Base-by-base conservation (phyloP, 176 grass and related monocot genomes). In the Carex pumila region DNA sequence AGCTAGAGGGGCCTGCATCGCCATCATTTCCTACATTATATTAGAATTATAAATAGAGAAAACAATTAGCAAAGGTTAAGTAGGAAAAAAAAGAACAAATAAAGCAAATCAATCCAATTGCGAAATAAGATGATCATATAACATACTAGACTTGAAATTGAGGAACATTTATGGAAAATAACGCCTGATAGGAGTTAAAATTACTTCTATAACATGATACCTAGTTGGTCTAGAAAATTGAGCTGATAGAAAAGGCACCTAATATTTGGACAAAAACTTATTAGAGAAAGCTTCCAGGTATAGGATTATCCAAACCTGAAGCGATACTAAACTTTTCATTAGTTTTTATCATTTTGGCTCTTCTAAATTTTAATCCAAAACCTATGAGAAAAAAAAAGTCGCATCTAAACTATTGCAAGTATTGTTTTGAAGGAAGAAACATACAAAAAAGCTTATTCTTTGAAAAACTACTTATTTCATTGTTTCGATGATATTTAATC, bases 21-120 rank as follows among this genome's bases (percentile, higher is more conserved):
- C 93, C 89, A 60, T 79, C 87, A 90, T 80, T 89, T 83, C 79
- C 92, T 94, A 81, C 9, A 85, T 49, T 25, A 54, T 3, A 89
- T 17, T 0, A 18, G 76, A 30, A 85, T 61, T 77, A 31, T 6
- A 57, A 9, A 78, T 34, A 78, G 34, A 29, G 21, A 21, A 10
- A 56, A 76, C 4, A 54, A 78, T 78, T 18, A 78, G 29, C 73
- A 57, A 31, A 57, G 73, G 12, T 53, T 52, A 31, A 75, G 21
- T 15, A 56, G 50, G 52, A 54, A 78, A 57, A 55, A 78, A 29
- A 52, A 78, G 1, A 36, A 56, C 13, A 57, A 34, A 57, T 14
- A 9, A 78, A 43, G 66, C 19, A 43, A 15, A 78, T 32, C 6
- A 77, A 77, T 57, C 25, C 22, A 77, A 52, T 5, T 45, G 37